Percentiles rank a stretch among this genome's conserved stretches.
Evolutionary conservation across 495 filamentous ascomycete genomes (phyloP).

Genomic region (Opeltia flavorubescens): DNA sequence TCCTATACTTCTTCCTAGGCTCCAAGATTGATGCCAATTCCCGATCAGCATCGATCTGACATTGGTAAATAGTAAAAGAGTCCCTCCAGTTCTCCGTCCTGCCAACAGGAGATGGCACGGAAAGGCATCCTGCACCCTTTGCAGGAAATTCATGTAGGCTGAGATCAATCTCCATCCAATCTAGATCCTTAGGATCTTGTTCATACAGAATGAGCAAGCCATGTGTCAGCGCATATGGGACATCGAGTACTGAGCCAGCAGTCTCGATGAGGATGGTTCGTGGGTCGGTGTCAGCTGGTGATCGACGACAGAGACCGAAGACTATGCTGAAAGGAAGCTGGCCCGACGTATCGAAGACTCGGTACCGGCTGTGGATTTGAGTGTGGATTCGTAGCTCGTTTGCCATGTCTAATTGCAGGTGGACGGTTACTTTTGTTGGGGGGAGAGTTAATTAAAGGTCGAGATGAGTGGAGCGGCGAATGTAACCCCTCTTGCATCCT

Average conservation of each 20-base stretch:
- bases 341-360: slow-evolving; percentile 13
- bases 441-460: no score
- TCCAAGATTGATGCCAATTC: slow-evolving; percentile 15
- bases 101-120: slow-evolving; percentile 15
- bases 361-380: slow-evolving; percentile 13
- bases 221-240: slow-evolving; percentile 15
- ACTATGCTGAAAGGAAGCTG: slow-evolving; percentile 16
- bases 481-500: no score
- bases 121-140: slow-evolving; percentile 13
- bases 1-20: slow-evolving; percentile 14
- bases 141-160: slow-evolving; percentile 7
- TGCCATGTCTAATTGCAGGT: no score
- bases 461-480: no score
- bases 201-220: slow-evolving; percentile 15
- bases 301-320: slow-evolving; percentile 15
- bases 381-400: slow-evolving; percentile 14
- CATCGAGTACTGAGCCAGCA: slow-evolving; percentile 13
- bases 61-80: slow-evolving; percentile 14
- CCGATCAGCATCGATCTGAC: slow-evolving; percentile 11
- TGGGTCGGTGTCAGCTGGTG: slow-evolving; percentile 11
- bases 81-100: slow-evolving; percentile 14
- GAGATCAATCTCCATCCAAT: slow-evolving; percentile 11
- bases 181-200: slow-evolving; percentile 10
- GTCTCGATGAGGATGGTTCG: slow-evolving; percentile 11
- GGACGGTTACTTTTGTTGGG: no score